Base-by-base conservation (phyloP, 2,329 filamentous ascomycete genomes). In the Colletotrichum viniferum region DNA sequence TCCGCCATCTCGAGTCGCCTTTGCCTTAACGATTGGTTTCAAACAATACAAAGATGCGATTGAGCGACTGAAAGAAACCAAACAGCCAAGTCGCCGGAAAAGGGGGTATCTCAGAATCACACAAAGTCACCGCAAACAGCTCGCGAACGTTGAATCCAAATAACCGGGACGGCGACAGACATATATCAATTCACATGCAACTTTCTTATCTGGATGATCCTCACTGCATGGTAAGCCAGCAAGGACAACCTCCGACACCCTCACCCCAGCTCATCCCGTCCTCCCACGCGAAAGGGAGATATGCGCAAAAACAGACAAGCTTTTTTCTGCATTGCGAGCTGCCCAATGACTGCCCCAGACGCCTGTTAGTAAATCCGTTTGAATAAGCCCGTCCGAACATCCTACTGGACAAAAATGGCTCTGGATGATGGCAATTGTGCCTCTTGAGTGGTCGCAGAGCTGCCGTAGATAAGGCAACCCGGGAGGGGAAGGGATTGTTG, bases 401-500 rank as follows among this genome's bases (percentile, higher is more conserved):
- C 55, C 30, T 7, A 68, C 24, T 75, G 69, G 69, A 16, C 16
- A n/a, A 18, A n/a, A 10, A 26, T 38, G 14, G 7, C n/a, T 36
- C 60, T 26, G 13, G 55, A 4, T 3, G 21, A 24, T 10, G 32
- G n/a, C 34, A 14, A 12, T 26, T 26, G 16, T 43, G 69, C 62
- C 24, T 32, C 24, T 30, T 72, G 32, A 72, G 30, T 74, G 68
- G 72, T 24, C 38, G 36, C 55, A 66, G n/a, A 26, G 8, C 14
- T 24, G 24, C 63, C 36, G 21, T 9, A 64, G 73, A 75, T 75
- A 75, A 75, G 69, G 48, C 62, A 58, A 34, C 34, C 18, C 56
- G 55, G 55, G 24, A 30, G 21, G 61, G 21, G 38, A 13, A 62
- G 30, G 56, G 38, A 58, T 12, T 12, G 63, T 48, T 43, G 56